phyloP scores from a whole-genome alignment of 1,139 yeast species.

The Hansenula lynferdii region DNA sequence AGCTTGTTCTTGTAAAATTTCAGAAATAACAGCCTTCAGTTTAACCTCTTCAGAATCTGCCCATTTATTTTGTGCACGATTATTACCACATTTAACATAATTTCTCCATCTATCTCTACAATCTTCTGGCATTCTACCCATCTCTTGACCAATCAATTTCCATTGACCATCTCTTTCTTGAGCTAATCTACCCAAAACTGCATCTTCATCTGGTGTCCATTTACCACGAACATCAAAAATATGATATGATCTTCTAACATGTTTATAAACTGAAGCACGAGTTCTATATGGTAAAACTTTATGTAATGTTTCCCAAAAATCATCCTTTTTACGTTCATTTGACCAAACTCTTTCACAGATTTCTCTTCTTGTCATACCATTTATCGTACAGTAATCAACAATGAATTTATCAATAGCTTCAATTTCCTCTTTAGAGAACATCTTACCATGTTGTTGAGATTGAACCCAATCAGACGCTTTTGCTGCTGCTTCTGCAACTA shows the following conservation, averaged over 20 bases:
- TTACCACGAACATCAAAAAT: conserved; percentile 82
- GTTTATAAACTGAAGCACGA: conserved; percentile 86
- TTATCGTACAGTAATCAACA: conserved; percentile 56
- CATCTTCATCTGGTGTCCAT: conserved; percentile 84
- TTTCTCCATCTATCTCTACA: conserved; percentile 96
- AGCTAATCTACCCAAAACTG: conserved; percentile 55
- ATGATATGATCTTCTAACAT: conserved; percentile 85
- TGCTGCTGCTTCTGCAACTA: conserved; percentile 29
- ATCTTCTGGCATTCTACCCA: conserved; percentile 97
- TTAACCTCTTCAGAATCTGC: conserved; percentile 62
- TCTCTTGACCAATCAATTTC: conserved; percentile 70
- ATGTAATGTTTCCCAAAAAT: conserved; percentile 81
- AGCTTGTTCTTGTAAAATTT: conserved; percentile 25
- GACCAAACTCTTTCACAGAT: conserved; percentile 87
- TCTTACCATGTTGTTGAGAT: conserved; percentile 30
- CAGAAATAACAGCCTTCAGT: conserved; percentile 51
- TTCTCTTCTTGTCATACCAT: conserved; percentile 58
- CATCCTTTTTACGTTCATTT: conserved; percentile 76
- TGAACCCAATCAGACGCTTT: conserved; percentile 26
- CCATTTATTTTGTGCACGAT: conserved; percentile 78
- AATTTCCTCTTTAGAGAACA: conserved; percentile 62
- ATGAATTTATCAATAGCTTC: conserved; percentile 70
- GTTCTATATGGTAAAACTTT: conserved; percentile 79
- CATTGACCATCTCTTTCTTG: conserved; percentile 73
- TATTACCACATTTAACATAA: conserved; percentile 83